Base-by-base conservation (phyloP, 192 early-diverging fungal genomes). In the Geranomyces variabilis region DNA sequence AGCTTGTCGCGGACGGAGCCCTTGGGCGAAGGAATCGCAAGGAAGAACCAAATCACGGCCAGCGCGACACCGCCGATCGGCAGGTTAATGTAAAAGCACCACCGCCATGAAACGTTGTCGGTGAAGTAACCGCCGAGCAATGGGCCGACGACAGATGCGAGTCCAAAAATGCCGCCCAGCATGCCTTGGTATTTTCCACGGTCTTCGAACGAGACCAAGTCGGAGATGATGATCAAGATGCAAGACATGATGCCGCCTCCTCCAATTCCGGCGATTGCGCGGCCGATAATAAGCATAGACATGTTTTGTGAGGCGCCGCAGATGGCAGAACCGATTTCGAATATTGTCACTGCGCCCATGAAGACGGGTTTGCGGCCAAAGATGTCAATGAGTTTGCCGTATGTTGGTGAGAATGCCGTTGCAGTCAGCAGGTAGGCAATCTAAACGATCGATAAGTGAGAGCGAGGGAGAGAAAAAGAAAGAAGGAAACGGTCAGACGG, bases 101-200 rank as follows among this genome's bases (percentile, higher is more conserved):
- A 88, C 47, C 78, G 41, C 78, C 78, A 80, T 12, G 59, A 48
- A 31, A 77, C 43, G 63, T 71, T 6, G 62, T 98, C 89, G 29
- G 90, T 90, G 49, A 98, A 91, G 10, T 89, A 74, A 33, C 96
- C 96, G 65, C 96, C 96, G 13, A 94, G 63, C 14, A 95, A 80
- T 0, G 96, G 93, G 1, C 93, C 96, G 17, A 94, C 63, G 1
- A 93, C 87, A 1, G 90, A 89, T 6, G 92, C 86, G 48, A 93
- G 33, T 8, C 89, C 93, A 83, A 93, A 91, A 0, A 91, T 89
- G 59, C 86, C 89, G 29, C 90, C 90, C 21, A 93, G 85, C 29
- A 95, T 72, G n/a, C 90, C 86, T 77, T 94, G 89, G 75, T 91
- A 95, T 74, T 93, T 94, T 36, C 92, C 92, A n/a, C 93, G 82